Evolutionary conservation across 306 rosid species (phyloP).

Genomic region (Aeschynomene evenia): DNA sequence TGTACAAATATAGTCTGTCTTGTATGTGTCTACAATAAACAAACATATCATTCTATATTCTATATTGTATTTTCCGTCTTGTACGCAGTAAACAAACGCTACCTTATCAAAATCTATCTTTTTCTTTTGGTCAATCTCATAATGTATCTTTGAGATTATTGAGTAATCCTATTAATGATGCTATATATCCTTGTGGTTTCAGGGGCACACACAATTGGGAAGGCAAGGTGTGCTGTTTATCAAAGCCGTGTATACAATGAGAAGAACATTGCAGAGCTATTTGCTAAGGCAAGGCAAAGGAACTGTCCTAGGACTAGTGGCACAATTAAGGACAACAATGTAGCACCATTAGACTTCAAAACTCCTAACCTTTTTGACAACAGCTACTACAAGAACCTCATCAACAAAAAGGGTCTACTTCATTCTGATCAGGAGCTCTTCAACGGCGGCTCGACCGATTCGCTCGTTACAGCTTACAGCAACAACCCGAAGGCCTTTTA

Average conservation of each 20-base stretch:
- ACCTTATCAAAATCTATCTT: too few species aligned
- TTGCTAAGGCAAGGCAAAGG: conserved; percentile 46
- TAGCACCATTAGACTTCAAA: conserved; percentile 55
- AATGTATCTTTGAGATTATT: not conserved
- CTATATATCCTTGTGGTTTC: not conserved
- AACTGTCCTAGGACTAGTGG: conserved; percentile 49
- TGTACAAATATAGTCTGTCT: too few species aligned
- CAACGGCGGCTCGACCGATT: conserved; percentile 68
- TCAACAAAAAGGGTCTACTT: conserved; percentile 64
- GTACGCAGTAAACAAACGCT: too few species aligned
- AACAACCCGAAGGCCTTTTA: conserved; percentile 32
- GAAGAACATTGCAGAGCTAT: conserved; percentile 45
- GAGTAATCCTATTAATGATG: not conserved
- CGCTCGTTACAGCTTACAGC: conserved; percentile 55
- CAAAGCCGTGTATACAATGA: conserved; percentile 50
- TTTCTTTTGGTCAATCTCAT: not conserved
- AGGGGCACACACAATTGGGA: conserved; percentile 90
- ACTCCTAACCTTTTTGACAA: conserved; percentile 61
- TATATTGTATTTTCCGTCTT: too few species aligned
- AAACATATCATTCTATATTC: too few species aligned
- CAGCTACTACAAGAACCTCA: conserved; percentile 60
- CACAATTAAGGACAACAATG: conserved; percentile 53
- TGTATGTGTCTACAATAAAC: too few species aligned
- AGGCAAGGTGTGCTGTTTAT: conserved; percentile 56
- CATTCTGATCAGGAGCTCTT: conserved; percentile 74